Evolutionary conservation across 1,284 basidiomycete species (phyloP).

Genomic region (Gastroboletus turbinatus): DNA sequence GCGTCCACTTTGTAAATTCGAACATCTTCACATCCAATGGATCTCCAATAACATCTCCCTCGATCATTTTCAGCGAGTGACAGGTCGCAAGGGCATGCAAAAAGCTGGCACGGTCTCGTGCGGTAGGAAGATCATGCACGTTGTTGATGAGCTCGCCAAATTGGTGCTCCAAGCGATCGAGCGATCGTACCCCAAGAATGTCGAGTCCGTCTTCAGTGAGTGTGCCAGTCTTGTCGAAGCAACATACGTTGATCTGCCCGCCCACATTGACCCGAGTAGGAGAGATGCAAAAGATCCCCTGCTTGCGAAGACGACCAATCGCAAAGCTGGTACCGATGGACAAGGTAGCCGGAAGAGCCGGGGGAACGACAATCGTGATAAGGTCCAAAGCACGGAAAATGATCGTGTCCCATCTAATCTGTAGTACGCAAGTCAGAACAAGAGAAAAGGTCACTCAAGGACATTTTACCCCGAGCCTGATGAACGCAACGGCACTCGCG

Average conservation of each 20-base stretch:
- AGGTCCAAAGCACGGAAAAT: conserved; percentile 91
- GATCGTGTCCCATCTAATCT: conserved; percentile 91
- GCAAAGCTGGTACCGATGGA: conserved; percentile 98
- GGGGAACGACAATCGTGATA: conserved; percentile 98
- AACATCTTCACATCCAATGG: conserved; percentile 98
- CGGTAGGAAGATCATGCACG: conserved; percentile 80
- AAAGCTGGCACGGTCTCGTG: conserved; percentile 78
- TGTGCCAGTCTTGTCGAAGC: conserved; percentile 99
- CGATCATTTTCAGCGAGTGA: conserved; percentile 92
- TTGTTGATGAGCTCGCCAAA: conserved; percentile 93
- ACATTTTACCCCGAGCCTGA: conserved; percentile 78
- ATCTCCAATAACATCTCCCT: conserved; percentile 90
- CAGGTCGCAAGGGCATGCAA: conserved; percentile 95
- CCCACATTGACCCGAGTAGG: conserved; percentile 96
- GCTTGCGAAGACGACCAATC: conserved; percentile 84
- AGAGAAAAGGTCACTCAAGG: background rate
- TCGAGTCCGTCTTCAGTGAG: conserved; percentile 98
- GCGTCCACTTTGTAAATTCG: conserved; percentile 92
- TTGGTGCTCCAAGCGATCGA: conserved; percentile 70
- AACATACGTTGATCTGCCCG: conserved; percentile 97
- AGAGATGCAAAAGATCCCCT: conserved; percentile 95
- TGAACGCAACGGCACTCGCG: conserved; percentile 87
- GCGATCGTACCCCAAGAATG: conserved; percentile 87
- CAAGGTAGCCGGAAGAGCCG: conserved; percentile 94
- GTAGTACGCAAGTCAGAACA: conserved; percentile 8